Evolutionary conservation across 2,329 filamentous ascomycete genomes (phyloP), one percentile per base, ranked within the genome.

Genomic region (Venturia carpophila): DNA sequence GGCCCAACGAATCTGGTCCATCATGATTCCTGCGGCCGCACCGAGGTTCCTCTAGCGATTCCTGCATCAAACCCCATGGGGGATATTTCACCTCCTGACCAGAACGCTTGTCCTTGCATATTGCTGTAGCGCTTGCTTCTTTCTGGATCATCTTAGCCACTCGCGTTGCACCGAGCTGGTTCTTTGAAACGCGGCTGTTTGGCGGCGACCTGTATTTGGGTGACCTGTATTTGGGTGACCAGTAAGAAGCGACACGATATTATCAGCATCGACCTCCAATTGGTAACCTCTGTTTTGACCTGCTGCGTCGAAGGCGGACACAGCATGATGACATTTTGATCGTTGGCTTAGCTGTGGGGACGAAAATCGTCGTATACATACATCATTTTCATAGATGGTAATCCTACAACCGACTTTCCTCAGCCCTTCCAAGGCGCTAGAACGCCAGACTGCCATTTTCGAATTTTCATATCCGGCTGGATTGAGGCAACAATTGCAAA

Each of bases 171-270:
- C 21, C 47, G 24, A 10, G 47, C 30, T 56, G 27, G 30, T 19
- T 9, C 30, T 34, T n/a, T 56, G 27, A 56, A 56, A 34, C 27
- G 52, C 30, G 52, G 15, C 27, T 19, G n/a, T 34, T 27, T 56
- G 52, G 52, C 52, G 52, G 30, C 34, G 49, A 56, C 49, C 49
- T n/a, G n/a, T n/a, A n/a, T n/a, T n/a, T n/a, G n/a, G 49, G 27
- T 56, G 52, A 56, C 52, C 52, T 56, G 52, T 27, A 37, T 37
- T 5, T 37, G 27, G 21, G 21, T 49, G 19, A 27, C 47, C 7
- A 49, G 21, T 27, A 27, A 49, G 47, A 27, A 21, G 47, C 47
- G 15, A 49, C 21, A 15, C 47, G 15, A 49, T 9, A 24, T 47
- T 19, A 21, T 21, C n/a, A 9, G 7, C 45, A 21, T n/a, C 2